phyloP scores from a whole-genome alignment of 176 grass and related monocot species.

The Tillandsia fasciculata region DNA sequence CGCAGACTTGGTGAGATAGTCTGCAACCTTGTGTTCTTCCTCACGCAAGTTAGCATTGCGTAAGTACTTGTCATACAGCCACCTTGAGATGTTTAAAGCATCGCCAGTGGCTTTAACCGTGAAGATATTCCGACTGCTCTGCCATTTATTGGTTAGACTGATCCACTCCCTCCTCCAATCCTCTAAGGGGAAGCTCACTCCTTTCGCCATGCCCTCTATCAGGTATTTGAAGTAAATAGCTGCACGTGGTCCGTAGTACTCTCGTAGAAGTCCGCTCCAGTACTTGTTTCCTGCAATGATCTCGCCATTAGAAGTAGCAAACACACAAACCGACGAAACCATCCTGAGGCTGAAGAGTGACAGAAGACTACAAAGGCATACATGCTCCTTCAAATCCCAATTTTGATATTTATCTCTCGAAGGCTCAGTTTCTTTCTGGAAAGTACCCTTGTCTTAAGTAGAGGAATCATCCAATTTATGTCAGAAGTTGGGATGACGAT shows the following conservation, averaged over 20 bases:
- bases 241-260: slow-evolving; percentile 64
- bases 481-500: no score
- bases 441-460: no score
- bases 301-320: not conserved
- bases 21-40: not conserved
- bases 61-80: slow-evolving; percentile 45
- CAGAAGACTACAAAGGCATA: no score
- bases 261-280: slow-evolving; percentile 64
- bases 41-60: not conserved
- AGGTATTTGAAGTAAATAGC: slow-evolving; percentile 70
- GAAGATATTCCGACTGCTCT: slow-evolving; percentile 45
- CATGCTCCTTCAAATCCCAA: no score
- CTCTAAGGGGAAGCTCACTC: slow-evolving; percentile 33
- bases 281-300: slow-evolving; percentile 71
- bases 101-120: slow-evolving; percentile 39
- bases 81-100: slow-evolving; percentile 39
- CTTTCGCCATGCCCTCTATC: slow-evolving; percentile 41
- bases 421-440: no score
- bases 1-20: not conserved
- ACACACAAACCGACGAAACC: no score
- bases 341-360: no score
- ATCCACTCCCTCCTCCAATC: slow-evolving; percentile 80
- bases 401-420: no score
- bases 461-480: no score
- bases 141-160: slow-evolving; percentile 70